Base-by-base conservation (phyloP, 2,329 filamentous ascomycete species). In the Aspergillus japonicus region DNA sequence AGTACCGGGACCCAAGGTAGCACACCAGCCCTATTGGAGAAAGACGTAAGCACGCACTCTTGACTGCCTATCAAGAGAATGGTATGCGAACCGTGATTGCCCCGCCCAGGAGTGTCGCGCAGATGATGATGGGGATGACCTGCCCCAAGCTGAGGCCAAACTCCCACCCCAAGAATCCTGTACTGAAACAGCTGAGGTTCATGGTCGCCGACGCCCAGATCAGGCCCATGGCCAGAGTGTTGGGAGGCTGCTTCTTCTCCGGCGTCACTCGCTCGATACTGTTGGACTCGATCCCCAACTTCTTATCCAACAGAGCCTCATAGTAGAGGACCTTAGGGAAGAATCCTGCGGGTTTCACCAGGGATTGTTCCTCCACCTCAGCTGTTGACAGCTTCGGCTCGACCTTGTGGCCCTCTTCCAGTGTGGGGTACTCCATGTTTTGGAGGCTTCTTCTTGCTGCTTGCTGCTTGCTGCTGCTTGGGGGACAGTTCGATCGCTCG, bases 181-280 rank as follows among this genome's bases (percentile, higher is more conserved):
- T 82, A 2, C 80, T 75, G 59, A 84, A 83, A 66, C 81, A 83
- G 42, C 76, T 78, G 26, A 79, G 75, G 66, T 83, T 83, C 77
- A 83, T 79, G 1, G 80, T 83, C 10, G 77, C 78, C 49, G 76
- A 79, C 21, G 82, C 80, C 82, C 82, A 84, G 58, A 84, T 73
- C 59, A 82, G 68, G 11, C 80, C 81, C 82, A 84, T 84, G 58
- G 76, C 75, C 57, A 79, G 68, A 61, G 78, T 77, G 65, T 79
- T 78, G 21, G 70, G 72, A 73, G 61, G 50, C 14, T 59, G 56
- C 4, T 62, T 62, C 11, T 68, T 57, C 39, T 68, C 67, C 35
- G 81, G 77, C 5, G 73, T 73, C 62, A 81, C 80, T 57, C 82
- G 77, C 10, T 71, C 70, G 50, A 82, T 77, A 48, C 78, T 80